phyloP scores from a whole-genome alignment of 306 rosid genomes.

The Oxytropis ochrocephala region DNA sequence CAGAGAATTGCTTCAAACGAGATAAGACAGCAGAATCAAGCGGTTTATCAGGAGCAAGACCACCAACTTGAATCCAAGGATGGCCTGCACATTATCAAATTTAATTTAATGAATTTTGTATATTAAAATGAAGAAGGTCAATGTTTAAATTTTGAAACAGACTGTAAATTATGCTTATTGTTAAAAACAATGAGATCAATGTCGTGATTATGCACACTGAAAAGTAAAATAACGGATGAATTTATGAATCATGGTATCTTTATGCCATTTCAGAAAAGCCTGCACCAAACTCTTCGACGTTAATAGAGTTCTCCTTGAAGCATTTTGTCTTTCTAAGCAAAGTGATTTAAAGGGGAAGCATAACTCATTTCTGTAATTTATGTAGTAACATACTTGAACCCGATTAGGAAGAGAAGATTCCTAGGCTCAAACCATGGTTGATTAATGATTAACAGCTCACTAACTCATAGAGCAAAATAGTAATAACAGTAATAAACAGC shows the following conservation, averaged over 20 bases:
- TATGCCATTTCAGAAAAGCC: background rate
- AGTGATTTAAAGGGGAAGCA: background rate
- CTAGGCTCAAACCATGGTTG: background rate
- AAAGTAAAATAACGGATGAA: background rate
- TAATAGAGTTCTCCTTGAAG: background rate
- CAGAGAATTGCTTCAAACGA: constrained; percentile 95
- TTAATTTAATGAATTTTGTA: constrained; percentile 9
- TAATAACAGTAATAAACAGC: background rate
- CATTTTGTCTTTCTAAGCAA: background rate
- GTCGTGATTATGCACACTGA: background rate
- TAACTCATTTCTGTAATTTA: background rate
- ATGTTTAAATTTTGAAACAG: background rate
- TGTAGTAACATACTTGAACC: background rate
- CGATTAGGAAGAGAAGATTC: background rate
- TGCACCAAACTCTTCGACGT: background rate
- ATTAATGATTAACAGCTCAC: background rate
- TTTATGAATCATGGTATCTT: background rate
- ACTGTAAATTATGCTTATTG: constrained; percentile 3
- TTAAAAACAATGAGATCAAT: background rate
- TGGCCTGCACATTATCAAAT: constrained; percentile 58
- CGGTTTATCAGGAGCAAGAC: constrained; percentile 85
- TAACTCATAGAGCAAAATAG: background rate
- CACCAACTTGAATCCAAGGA: constrained; percentile 82
- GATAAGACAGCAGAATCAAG: constrained; percentile 85
- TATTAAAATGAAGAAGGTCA: constrained; percentile 8